Percentiles rank a stretch among this genome's conserved stretches.
phyloP scores from a whole-genome alignment of 2,329 filamentous ascomycete genomes.

The Ilyonectria robusta region DNA sequence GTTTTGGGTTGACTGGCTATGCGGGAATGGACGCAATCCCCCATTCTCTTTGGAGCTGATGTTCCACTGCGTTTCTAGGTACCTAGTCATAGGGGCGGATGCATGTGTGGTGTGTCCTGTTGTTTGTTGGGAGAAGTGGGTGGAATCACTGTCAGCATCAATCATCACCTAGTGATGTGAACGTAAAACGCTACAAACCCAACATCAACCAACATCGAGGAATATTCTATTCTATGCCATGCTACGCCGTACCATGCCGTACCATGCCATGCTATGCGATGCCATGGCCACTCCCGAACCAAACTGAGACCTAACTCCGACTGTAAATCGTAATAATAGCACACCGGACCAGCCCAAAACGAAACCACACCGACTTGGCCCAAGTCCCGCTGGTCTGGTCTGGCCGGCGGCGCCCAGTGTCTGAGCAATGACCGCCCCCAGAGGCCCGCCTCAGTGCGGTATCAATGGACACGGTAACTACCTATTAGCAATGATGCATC shows the following conservation, averaged over 20 bases:
- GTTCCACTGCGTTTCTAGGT: constrained; percentile 21
- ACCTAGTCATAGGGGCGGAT: background rate
- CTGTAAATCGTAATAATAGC: constrained; percentile 25
- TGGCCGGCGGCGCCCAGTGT: constrained; percentile 17
- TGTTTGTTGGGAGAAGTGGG: constrained; percentile 18
- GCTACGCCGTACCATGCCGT: background rate
- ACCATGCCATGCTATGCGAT: constrained; percentile 1
- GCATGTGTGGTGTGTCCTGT: constrained; percentile 14
- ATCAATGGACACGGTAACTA: background rate
- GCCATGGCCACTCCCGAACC: constrained; percentile 8
- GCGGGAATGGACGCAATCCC: constrained; percentile 23
- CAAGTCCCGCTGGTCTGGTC: constrained; percentile 21
- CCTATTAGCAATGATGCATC: background rate
- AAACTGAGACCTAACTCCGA: constrained; percentile 9
- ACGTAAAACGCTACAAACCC: constrained; percentile 9
- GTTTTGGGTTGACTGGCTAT: constrained; percentile 44
- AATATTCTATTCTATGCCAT: constrained; percentile 8
- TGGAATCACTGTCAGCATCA: constrained; percentile 30
- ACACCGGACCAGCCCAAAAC: constrained; percentile 12
- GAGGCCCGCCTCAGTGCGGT: constrained; percentile 6
- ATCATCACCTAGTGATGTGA: constrained; percentile 17
- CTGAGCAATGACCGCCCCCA: constrained; percentile 22
- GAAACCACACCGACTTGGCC: constrained; percentile 23
- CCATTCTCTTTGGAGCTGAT: constrained; percentile 18
- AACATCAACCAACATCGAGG: background rate